phyloP scores from a whole-genome alignment of 2,329 filamentous ascomycete genomes.

The Fusarium decemcellulare region DNA sequence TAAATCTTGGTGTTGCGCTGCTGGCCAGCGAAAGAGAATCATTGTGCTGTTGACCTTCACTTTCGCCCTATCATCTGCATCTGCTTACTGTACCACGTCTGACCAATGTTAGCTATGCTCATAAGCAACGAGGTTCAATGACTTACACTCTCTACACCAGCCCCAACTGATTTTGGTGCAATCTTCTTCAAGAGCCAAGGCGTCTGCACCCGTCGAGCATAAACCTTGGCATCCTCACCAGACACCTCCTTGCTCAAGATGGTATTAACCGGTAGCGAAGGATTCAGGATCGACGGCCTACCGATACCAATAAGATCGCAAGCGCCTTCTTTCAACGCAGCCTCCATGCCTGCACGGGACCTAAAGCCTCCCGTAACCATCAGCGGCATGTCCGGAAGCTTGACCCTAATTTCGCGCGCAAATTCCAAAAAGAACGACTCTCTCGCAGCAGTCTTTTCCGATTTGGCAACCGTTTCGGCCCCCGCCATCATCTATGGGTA shows the following conservation, averaged over 20 bases:
- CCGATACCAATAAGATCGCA: slow-evolving; percentile 60
- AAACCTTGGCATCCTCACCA: slow-evolving; percentile 30
- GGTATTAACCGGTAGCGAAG: slow-evolving; percentile 51
- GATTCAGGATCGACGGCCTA: slow-evolving; percentile 56
- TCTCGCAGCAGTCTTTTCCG: slow-evolving; percentile 62
- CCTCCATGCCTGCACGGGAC: slow-evolving; percentile 59
- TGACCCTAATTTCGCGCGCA: slow-evolving; percentile 63
- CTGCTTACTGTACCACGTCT: slow-evolving; percentile 36
- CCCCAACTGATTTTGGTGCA: slow-evolving; percentile 31
- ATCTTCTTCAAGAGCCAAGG: slow-evolving; percentile 37
- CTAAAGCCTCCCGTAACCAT: slow-evolving; percentile 77
- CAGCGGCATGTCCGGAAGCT: slow-evolving; percentile 60
- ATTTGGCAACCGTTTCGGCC: slow-evolving; percentile 18
- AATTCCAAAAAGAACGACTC: slow-evolving; percentile 81
- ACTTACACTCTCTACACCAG: slow-evolving; percentile 40
- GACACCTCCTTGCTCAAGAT: slow-evolving; percentile 35
- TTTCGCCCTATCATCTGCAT: slow-evolving; percentile 23
- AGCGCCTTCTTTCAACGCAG: slow-evolving; percentile 52
- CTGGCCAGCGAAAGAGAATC: too few relatives aligned
- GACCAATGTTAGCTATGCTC: not conserved
- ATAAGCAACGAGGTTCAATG: accelerated
- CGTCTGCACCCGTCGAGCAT: slow-evolving; percentile 14
- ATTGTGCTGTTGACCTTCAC: not conserved
- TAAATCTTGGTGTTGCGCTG: too few relatives aligned
- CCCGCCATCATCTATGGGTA: slow-evolving; percentile 52